These are phyloP conservation scores for Amorphotheca resinae DNA, from an alignment of 495 filamentous ascomycete genomes.

Conservation along the genomic window DNA sequence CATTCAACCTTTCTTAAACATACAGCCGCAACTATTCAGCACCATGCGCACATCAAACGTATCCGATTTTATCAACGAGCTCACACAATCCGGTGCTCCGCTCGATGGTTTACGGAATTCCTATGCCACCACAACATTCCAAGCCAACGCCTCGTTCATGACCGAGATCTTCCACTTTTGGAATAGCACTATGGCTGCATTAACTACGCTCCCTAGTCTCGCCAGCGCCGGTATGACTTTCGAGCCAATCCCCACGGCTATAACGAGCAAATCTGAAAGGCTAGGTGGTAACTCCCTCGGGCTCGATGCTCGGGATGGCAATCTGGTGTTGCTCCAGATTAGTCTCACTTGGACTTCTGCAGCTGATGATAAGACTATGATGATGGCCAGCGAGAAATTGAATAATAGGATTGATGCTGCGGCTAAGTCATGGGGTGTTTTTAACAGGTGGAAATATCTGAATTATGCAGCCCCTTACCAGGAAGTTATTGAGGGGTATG, in stretches of 20 bases:
- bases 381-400: conserved; percentile 20
- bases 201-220: conserved; percentile 24
- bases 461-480: conserved; percentile 34
- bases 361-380: conserved; percentile 25
- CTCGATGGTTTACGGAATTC: conserved; percentile 19
- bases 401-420: conserved; percentile 23
- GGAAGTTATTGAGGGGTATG: conserved; percentile 34
- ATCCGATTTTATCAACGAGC: too few species aligned
- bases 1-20: too few species aligned
- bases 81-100: background rate
- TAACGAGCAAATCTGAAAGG: conserved; percentile 27
- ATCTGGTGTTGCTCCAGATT: conserved; percentile 21
- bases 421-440: conserved; percentile 30
- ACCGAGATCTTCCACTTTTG: conserved; percentile 27
- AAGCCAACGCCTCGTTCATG: conserved; percentile 25
- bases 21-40: too few species aligned
- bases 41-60: too few species aligned
- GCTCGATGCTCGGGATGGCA: conserved; percentile 22
- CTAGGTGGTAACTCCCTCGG: conserved; percentile 43
- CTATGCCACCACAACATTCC: conserved; percentile 30
- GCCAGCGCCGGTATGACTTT: conserved; percentile 33
- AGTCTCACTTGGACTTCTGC: conserved; percentile 24
- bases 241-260: conserved; percentile 32
- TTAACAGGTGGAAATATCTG: conserved; percentile 20
- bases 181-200: conserved; percentile 24